Evolutionary conservation across 805 yeast genomes (phyloP), one percentile per base, ranked within the genome.

Genomic region (Sporopachydermia quercuum): DNA sequence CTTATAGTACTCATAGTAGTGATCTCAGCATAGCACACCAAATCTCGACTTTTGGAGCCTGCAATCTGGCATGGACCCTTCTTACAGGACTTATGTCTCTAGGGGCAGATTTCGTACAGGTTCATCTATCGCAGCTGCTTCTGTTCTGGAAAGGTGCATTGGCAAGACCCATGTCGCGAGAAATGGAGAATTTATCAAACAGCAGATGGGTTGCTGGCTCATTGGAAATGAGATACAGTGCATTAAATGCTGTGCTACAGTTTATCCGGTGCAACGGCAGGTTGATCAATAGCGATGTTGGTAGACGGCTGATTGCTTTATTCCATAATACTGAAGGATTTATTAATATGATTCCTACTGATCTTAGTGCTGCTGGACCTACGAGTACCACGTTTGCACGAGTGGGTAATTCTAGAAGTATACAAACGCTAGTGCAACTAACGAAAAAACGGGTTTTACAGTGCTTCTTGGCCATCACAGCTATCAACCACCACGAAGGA

Each of bases 21-120:
- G 18, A 35, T 16, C 23, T 40, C 16, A 40, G 2, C 36, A 15
- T 19, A 16, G 33, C 16, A 35, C 18, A 11, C 15, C 34, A n/a
- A 37, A 13, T 2, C 34, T 37, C 48, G 15, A 46, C 14, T 3
- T 30, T 46, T 15, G 51, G 46, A 15, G 49, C 46, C 36, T 52
- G 46, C 19, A 52, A 45, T 40, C 52, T 52, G 17, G 83, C 67
- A 34, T 81, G 91, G 89, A 65, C 71, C 13, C 49, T 78, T 16
- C 49, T 81, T 16, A 62, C 66, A 43, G 89, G 89, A 2, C 54
- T 79, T 3, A 71, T 80, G 65, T 70, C 75, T 38, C 70, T 72
- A 0, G 80, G 78, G 30, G 66, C 67, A 13, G 58, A 63, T 16
- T 70, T 72, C 41, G 60, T 81, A 30, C 60, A 65, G 39, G 61